These are phyloP conservation scores for Arthrinium phaeospermum DNA, from an alignment of 2,329 filamentous ascomycete species.

Conservation along the genomic window DNA sequence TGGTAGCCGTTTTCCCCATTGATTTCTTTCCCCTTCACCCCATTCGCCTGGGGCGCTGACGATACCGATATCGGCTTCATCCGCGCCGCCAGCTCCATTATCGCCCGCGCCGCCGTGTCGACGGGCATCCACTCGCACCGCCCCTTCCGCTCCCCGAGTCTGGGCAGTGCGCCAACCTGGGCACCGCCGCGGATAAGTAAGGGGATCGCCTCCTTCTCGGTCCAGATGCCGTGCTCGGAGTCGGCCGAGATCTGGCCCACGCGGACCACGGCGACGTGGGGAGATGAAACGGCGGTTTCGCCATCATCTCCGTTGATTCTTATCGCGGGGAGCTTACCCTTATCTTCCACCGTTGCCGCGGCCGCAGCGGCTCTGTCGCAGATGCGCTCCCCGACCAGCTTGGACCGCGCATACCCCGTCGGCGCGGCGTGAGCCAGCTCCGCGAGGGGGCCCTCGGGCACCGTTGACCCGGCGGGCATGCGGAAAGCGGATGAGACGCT, in stretches of 20 bases:
- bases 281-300: background rate
- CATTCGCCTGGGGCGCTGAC: background rate
- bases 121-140: constrained; percentile 40
- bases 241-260: constrained; percentile 45
- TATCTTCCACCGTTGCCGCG: constrained; percentile 29
- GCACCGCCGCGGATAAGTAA: constrained; percentile 32
- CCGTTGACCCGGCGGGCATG: constrained; percentile 33
- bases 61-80: background rate
- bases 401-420: constrained; percentile 45
- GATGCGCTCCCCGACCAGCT: constrained; percentile 45
- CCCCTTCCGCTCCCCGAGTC: constrained; percentile 30
- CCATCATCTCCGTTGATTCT: background rate
- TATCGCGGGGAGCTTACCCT: background rate
- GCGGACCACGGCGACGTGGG: constrained; percentile 37
- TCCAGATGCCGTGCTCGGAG: constrained; percentile 37
- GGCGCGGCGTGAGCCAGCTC: constrained; percentile 34
- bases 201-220: constrained; percentile 36
- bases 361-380: constrained; percentile 38
- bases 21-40: background rate
- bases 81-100: background rate
- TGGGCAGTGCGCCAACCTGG: constrained; percentile 31
- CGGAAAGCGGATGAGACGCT: constrained; percentile 44
- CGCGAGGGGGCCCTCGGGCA: constrained; percentile 38
- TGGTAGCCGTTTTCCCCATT: background rate
- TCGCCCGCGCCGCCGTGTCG: constrained; percentile 33